phyloP scores from a whole-genome alignment of 768 basidiomycete genomes.

The Phaeolepiota aurea region DNA sequence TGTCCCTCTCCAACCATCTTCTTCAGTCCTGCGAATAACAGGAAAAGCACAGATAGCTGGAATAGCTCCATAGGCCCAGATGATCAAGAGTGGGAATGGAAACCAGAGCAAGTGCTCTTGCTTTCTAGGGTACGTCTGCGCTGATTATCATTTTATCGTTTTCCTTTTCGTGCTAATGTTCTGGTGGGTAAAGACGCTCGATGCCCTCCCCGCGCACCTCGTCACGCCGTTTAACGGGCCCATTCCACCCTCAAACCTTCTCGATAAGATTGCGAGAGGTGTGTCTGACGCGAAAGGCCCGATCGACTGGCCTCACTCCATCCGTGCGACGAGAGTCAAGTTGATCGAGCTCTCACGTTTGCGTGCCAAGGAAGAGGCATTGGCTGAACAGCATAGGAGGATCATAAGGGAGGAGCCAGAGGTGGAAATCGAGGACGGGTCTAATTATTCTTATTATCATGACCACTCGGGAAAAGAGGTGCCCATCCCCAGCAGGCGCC shows the following conservation, averaged over 20 bases:
- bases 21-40: slow-evolving; percentile 36
- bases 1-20: slow-evolving; percentile 47
- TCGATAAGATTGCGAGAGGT: slow-evolving; percentile 80
- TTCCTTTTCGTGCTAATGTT: no score
- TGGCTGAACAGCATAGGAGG: slow-evolving; percentile 23
- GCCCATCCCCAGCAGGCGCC: slow-evolving; percentile 29
- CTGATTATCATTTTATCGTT: no score
- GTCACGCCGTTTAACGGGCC: slow-evolving; percentile 81
- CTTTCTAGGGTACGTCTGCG: slow-evolving; percentile 48
- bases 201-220: slow-evolving; percentile 76
- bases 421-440: slow-evolving; percentile 27
- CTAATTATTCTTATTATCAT: slow-evolving; percentile 18
- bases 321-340: slow-evolving; percentile 76
- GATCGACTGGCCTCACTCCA: slow-evolving; percentile 74
- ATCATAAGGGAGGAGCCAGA: slow-evolving; percentile 40
- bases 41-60: slow-evolving; percentile 81
- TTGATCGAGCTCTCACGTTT: slow-evolving; percentile 70
- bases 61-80: slow-evolving; percentile 69
- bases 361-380: slow-evolving; percentile 47
- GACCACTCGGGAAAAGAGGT: slow-evolving; percentile 17
- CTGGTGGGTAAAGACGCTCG: slow-evolving; percentile 73
- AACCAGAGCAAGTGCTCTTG: slow-evolving; percentile 59
- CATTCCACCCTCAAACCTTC: slow-evolving; percentile 77
- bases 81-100: slow-evolving; percentile 67
- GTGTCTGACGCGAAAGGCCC: slow-evolving; percentile 69